Base-by-base conservation (phyloP, 306 rosid species). In the Acacia confusa region DNA sequence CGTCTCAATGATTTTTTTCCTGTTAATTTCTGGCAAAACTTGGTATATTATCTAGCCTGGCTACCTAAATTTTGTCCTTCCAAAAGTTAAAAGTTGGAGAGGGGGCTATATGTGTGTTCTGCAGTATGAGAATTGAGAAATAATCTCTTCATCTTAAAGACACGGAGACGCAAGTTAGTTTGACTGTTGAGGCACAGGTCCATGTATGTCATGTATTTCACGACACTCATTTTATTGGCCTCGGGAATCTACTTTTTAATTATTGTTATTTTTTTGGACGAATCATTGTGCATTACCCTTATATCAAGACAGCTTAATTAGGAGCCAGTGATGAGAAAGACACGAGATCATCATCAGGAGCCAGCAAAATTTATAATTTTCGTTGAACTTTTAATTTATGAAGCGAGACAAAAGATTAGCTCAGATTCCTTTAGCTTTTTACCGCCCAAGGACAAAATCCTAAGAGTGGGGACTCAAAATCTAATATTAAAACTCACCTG, bases 101-200 rank as follows among this genome's bases (percentile, higher is more conserved):
- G 30, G 30, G 25, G 30, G 64, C 65, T 58, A 58, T 58, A 24
- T 24, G 27, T 4, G 65, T 61, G 11, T 17, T 72, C 61, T 52
- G 61, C n/a, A n/a, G n/a, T 55, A 55, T 19, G 61, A 53, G 25
- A 20, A 57, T n/a, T 4, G 64, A 41, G 60, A 27, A 80, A 80
- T 34, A 41, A 34, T 14, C 22, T 73, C 81, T 58, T 68, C 27
- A 32, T 61, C 25, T 30, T 48, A 2, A 78, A 78, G 70, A 32
- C 43, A 76, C n/a, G 41, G 69, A 22, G 74, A 48, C 40, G 48
- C 13, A 19, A 36, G 75, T 63, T 44, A 47, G 27, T 85, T 78
- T 82, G 61, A 70, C 75, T 47, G 78, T 68, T 63, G 70, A 66
- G 74, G 47, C 82, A 72, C 78, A 41, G 57, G 79, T 50, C 55